Evolutionary conservation across 2,329 filamentous ascomycete species (phyloP).

Genomic region (Fusarium virguliforme): DNA sequence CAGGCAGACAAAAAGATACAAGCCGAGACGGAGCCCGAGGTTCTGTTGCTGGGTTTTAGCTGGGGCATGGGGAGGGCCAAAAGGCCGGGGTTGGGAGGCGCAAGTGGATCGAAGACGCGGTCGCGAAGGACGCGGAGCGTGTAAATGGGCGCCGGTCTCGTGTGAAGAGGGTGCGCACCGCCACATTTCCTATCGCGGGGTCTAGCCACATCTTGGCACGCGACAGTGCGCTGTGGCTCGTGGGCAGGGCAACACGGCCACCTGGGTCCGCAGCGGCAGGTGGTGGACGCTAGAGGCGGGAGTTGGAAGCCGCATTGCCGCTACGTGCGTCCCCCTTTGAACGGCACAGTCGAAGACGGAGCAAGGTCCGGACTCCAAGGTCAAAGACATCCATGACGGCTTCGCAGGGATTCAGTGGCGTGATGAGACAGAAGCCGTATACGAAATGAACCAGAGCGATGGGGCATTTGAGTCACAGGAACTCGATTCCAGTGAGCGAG

Average conservation of each 20-base stretch:
- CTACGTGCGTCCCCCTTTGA: not conserved
- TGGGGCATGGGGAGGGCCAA: constrained; percentile 37
- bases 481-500: not conserved
- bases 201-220: constrained; percentile 17
- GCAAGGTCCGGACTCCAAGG: not conserved
- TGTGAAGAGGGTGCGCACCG: constrained; percentile 39
- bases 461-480: constrained; percentile 12
- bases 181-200: constrained; percentile 11
- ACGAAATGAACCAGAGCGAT: constrained; percentile 1
- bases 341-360: not conserved
- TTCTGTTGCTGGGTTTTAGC: constrained; percentile 30
- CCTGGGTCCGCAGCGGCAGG: constrained; percentile 25
- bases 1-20: constrained; percentile 17
- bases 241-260: constrained; percentile 23
- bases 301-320: constrained; percentile 16
- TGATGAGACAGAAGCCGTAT: constrained; percentile 27
- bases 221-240: constrained; percentile 32
- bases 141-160: constrained; percentile 51
- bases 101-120: constrained; percentile 45
- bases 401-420: constrained; percentile 42
- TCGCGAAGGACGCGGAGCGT: constrained; percentile 50
- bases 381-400: constrained; percentile 37
- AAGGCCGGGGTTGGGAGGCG: constrained; percentile 49
- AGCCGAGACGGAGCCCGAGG: constrained; percentile 21
- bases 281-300: constrained; percentile 33